These are phyloP conservation scores for Phytophthora citricola DNA, from an alignment of 352 stramenopile species.

Conservation along the genomic window DNA sequence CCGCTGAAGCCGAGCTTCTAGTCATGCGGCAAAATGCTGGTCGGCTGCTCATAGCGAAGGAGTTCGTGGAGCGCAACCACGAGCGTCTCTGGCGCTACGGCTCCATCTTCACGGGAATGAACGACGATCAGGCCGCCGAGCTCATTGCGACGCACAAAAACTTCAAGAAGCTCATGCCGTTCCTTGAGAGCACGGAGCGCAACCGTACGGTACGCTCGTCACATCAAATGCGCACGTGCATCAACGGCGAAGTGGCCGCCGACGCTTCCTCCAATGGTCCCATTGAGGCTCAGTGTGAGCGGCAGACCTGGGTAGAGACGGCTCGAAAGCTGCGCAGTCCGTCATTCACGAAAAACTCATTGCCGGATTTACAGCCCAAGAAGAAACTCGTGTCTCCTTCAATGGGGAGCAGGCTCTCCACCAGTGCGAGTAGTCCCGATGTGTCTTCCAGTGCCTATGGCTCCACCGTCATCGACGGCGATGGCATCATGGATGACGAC, in stretches of 20 bases:
- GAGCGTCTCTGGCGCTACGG: slow-evolving; percentile 71
- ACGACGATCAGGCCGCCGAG: slow-evolving; percentile 59
- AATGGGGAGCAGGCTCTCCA: not conserved
- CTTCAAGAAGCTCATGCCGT: slow-evolving; percentile 70
- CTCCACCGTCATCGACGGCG: slow-evolving; percentile 65
- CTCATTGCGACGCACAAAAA: slow-evolving; percentile 73
- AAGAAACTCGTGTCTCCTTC: slow-evolving; percentile 23
- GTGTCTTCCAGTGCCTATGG: slow-evolving; percentile 57
- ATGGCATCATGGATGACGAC: slow-evolving; percentile 63
- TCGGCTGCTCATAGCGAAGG: slow-evolving; percentile 64
- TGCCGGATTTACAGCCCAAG: slow-evolving; percentile 58
- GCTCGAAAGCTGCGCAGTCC: slow-evolving; percentile 55
- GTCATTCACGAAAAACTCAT: slow-evolving; percentile 49
- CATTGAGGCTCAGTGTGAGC: not conserved
- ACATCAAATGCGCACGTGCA: slow-evolving; percentile 49
- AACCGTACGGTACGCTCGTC: slow-evolving; percentile 69
- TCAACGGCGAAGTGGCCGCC: slow-evolving; percentile 20
- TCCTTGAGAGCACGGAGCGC: slow-evolving; percentile 65
- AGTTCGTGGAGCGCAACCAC: slow-evolving; percentile 77
- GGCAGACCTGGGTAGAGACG: slow-evolving; percentile 70
- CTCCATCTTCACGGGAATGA: slow-evolving; percentile 69
- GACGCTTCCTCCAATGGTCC: not conserved
- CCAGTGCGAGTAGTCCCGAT: slow-evolving; percentile 14
- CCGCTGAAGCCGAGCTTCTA: slow-evolving; percentile 45
- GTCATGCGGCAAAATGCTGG: slow-evolving; percentile 61